Percentiles rank a stretch among this genome's conserved stretches.
These are phyloP conservation scores for Venturia asperata DNA, from an alignment of 2,329 filamentous ascomycete species.

Conservation along the genomic window DNA sequence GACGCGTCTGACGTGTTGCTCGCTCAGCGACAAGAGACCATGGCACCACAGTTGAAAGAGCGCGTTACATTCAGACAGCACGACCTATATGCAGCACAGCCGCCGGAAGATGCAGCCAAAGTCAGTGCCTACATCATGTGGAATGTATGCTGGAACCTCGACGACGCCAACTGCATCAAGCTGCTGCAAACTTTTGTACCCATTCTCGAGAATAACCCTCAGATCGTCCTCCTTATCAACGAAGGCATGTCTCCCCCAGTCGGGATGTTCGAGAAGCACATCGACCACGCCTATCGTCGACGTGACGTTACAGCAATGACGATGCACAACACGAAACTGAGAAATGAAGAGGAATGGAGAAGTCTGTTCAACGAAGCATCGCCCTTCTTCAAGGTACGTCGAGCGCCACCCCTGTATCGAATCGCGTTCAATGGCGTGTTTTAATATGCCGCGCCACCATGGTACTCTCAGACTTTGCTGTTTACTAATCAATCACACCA, in stretches of 20 bases:
- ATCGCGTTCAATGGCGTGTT: too few relatives aligned
- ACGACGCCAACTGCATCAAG: conserved; percentile 20
- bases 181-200: conserved; percentile 21
- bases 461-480: too few relatives aligned
- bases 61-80: not conserved
- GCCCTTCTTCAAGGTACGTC: not conserved
- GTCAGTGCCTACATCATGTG: conserved; percentile 20
- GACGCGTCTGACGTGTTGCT: too few relatives aligned
- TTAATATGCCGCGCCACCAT: too few relatives aligned
- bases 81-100: not conserved
- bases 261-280: conserved; percentile 20
- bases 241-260: conserved; percentile 19
- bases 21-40: not conserved
- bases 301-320: conserved; percentile 24
- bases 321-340: conserved; percentile 24
- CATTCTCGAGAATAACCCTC: conserved; percentile 12
- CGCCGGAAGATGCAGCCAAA: not conserved
- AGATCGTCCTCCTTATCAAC: not conserved
- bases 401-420: not conserved
- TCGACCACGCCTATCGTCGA: conserved; percentile 23
- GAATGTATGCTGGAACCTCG: conserved; percentile 22
- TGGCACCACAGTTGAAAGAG: not conserved
- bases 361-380: conserved; percentile 17
- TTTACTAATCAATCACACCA: too few relatives aligned
- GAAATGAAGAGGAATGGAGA: conserved; percentile 21